Evolutionary conservation across 2,329 filamentous ascomycete genomes (phyloP).

Genomic region (Penicillium sp.): DNA sequence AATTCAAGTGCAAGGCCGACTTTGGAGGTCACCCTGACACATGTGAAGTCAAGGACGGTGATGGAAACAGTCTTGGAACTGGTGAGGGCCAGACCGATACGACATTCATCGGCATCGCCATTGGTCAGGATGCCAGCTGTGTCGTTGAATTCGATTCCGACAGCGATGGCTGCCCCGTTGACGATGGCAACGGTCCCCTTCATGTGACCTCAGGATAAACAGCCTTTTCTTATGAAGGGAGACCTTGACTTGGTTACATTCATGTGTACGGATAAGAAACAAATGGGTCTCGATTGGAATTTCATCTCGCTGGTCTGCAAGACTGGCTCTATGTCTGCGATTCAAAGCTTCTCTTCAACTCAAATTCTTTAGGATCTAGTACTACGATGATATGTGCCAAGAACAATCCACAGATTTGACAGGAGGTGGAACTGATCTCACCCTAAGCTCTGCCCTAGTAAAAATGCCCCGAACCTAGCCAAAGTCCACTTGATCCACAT

Average conservation of each 20-base stretch:
- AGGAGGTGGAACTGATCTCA: too few relatives aligned
- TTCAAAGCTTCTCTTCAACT: too few relatives aligned
- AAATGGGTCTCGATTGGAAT: too few relatives aligned
- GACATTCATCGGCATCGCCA: conserved; percentile 15
- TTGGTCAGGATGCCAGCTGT: conserved; percentile 16
- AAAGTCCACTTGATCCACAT: too few relatives aligned
- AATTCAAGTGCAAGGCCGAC: conserved; percentile 15
- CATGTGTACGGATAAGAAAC: neutral
- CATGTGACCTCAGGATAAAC: conserved; percentile 14
- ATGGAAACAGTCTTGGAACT: conserved; percentile 14
- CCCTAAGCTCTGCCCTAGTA: too few relatives aligned
- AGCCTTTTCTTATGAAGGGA: neutral
- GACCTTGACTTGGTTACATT: neutral
- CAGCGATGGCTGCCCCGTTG: conserved; percentile 13
- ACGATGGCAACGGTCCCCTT: conserved; percentile 16
- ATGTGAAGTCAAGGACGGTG: conserved; percentile 15
- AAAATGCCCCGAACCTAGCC: too few relatives aligned
- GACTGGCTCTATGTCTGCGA: too few relatives aligned
- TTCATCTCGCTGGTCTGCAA: too few relatives aligned
- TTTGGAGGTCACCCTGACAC: conserved; percentile 14
- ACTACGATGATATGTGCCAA: too few relatives aligned
- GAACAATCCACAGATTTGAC: too few relatives aligned
- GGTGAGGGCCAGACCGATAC: conserved; percentile 12
- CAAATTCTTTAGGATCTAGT: too few relatives aligned
- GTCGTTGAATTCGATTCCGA: conserved; percentile 18